Conservation (phyloP, 1,284 basidiomycete species). For the Tilletia horrida region DNA sequence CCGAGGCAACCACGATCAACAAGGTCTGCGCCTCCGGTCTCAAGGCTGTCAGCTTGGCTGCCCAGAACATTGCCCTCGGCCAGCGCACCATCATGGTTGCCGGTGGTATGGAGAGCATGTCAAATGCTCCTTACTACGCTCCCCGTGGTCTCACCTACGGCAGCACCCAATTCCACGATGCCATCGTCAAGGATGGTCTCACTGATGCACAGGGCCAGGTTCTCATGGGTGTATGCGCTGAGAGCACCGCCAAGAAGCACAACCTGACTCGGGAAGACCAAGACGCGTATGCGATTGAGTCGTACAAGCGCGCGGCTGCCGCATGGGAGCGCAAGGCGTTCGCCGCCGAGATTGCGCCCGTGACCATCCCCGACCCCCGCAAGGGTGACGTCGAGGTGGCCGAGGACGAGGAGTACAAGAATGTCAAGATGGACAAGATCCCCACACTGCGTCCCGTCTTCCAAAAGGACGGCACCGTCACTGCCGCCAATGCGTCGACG, state of each 20-base stretch:
- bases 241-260: slow-evolving; percentile 56
- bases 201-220: slow-evolving; percentile 43
- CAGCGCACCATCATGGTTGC: slow-evolving; percentile 56
- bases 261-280: slow-evolving; percentile 56
- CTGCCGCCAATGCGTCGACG: slow-evolving; percentile 58
- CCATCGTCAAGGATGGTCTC: slow-evolving; percentile 87
- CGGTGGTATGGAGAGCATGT: slow-evolving; percentile 59
- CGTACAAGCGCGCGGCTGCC: slow-evolving; percentile 84
- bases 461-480: slow-evolving; percentile 57
- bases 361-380: slow-evolving; percentile 71
- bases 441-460: slow-evolving; percentile 56
- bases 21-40: slow-evolving; percentile 61
- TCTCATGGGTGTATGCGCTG: slow-evolving; percentile 54
- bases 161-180: slow-evolving; percentile 80
- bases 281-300: slow-evolving; percentile 76
- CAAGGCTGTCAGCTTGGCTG: slow-evolving; percentile 58
- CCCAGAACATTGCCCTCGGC: slow-evolving; percentile 58
- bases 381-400: slow-evolving; percentile 78
- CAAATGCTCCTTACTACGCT: slow-evolving; percentile 68
- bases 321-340: slow-evolving; percentile 86
- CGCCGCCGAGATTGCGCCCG: slow-evolving; percentile 81
- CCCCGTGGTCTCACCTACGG: slow-evolving; percentile 81
- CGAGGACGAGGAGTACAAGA: slow-evolving; percentile 95
- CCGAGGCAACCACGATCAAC: slow-evolving; percentile 98
- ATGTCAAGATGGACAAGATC: slow-evolving; percentile 57